phyloP scores from a whole-genome alignment of 441 rosid genomes.

The Gossypium gossypioides region DNA sequence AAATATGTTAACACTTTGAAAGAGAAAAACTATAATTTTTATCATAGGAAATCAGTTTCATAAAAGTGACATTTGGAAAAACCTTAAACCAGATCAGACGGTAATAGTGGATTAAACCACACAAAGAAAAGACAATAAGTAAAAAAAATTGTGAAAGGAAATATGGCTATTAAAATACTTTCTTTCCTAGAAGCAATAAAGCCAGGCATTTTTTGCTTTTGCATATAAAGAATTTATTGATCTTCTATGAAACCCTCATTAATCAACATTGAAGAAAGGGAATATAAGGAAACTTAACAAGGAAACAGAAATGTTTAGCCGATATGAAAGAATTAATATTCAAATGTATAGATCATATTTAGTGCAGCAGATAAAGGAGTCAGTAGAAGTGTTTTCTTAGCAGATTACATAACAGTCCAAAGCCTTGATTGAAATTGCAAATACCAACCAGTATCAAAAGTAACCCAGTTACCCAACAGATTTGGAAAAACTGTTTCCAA shows the following conservation, averaged over 20 bases:
- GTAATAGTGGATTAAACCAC: background rate
- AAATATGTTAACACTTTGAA: background rate
- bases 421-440: background rate
- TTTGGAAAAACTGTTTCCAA: conserved; percentile 9
- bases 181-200: background rate
- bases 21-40: background rate
- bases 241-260: background rate
- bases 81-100: background rate
- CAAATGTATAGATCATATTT: background rate
- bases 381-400: background rate
- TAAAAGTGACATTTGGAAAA: background rate
- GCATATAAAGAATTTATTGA: background rate
- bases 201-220: background rate
- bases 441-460: background rate
- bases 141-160: background rate
- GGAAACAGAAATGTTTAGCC: background rate
- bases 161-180: background rate
- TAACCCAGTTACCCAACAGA: background rate
- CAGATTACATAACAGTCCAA: background rate
- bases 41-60: background rate
- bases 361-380: background rate
- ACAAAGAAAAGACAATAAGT: background rate
- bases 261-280: background rate
- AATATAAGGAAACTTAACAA: background rate
- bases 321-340: background rate